Percentiles rank a stretch among this genome's conserved stretches.
phyloP scores from a whole-genome alignment of 139 green algal species.

The Mesotaenium endlicherianum region DNA sequence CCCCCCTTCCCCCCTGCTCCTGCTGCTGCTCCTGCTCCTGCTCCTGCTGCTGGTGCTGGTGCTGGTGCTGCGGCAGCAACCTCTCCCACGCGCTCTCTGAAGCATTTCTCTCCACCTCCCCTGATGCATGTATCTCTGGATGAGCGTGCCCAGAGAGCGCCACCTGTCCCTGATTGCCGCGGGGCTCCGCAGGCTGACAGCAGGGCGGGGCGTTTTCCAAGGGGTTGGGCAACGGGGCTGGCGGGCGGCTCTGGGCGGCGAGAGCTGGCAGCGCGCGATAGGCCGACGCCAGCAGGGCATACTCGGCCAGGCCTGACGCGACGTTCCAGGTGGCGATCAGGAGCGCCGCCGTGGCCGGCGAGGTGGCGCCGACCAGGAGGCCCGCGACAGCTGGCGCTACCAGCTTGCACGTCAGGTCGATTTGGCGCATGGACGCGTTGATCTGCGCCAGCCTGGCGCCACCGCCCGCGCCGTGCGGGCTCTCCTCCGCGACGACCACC shows the following conservation, averaged over 20 bases:
- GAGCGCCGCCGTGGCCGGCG: slow-evolving; percentile 37
- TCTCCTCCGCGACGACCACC: neutral
- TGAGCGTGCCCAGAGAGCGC: neutral
- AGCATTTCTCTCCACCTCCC: no score
- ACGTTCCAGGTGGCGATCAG: slow-evolving; percentile 63
- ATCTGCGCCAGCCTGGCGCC: slow-evolving; percentile 7
- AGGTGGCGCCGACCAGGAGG: slow-evolving; percentile 66
- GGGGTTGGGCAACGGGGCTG: neutral
- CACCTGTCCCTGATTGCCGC: no score
- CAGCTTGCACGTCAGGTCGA: slow-evolving; percentile 77
- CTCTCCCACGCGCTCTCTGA: neutral
- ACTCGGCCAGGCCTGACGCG: slow-evolving; percentile 62
- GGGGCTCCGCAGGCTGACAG: no score
- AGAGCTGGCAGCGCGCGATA: slow-evolving; percentile 11
- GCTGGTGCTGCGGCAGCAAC: neutral
- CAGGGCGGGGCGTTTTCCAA: no score
- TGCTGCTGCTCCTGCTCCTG: neutral
- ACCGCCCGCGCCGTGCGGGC: neutral
- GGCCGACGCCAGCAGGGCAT: slow-evolving; percentile 1
- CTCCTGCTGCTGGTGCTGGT: neutral
- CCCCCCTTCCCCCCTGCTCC: no score
- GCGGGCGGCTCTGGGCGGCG: neutral
- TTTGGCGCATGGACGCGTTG: slow-evolving; percentile 66
- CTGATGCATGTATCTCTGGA: no score
- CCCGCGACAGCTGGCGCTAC: slow-evolving; percentile 64